Evolutionary conservation across 768 basidiomycete genomes (phyloP).

Genomic region (Baorangia bicolor): DNA sequence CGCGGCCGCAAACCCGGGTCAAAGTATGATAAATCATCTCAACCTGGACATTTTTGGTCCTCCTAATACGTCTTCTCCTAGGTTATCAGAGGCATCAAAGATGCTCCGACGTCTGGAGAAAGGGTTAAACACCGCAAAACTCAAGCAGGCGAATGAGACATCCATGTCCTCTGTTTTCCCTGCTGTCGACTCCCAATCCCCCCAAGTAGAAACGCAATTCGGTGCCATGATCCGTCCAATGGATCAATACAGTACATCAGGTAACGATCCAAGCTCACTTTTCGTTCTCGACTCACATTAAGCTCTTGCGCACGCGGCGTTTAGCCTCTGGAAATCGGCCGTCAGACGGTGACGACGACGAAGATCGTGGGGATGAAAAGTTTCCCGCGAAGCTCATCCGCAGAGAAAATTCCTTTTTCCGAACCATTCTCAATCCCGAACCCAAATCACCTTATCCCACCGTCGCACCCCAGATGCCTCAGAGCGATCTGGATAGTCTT

Average conservation of each 20-base stretch:
- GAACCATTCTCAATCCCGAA: constrained; percentile 78
- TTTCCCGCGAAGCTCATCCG: constrained; percentile 76
- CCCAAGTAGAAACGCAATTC: constrained; percentile 28
- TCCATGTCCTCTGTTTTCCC: constrained; percentile 34
- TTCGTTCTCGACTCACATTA: constrained; percentile 4
- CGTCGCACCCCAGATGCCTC: constrained; percentile 28
- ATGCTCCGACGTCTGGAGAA: constrained; percentile 87
- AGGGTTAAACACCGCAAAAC: constrained; percentile 72
- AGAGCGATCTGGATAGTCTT: constrained; percentile 38
- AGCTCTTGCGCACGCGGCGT: constrained; percentile 3
- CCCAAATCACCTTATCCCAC: constrained; percentile 41
- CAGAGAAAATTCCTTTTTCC: constrained; percentile 78
- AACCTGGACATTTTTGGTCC: not conserved
- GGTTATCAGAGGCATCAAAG: constrained; percentile 85
- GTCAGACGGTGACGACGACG: constrained; percentile 56
- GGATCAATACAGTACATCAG: constrained; percentile 31
- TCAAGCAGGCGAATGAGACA: constrained; percentile 52
- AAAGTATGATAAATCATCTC: constrained; percentile 52
- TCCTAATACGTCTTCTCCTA: constrained; percentile 30
- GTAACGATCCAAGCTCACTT: constrained; percentile 12
- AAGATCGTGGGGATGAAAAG: constrained; percentile 64
- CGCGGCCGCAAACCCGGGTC: constrained; percentile 87
- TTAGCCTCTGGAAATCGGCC: constrained; percentile 26
- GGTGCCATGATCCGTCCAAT: constrained; percentile 30
- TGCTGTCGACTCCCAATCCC: constrained; percentile 31